A percentile compares a stretch with the other conserved stretches of the same genome.
phyloP scores from a whole-genome alignment of 2,329 filamentous ascomycete genomes.

The Alternaria panax region DNA sequence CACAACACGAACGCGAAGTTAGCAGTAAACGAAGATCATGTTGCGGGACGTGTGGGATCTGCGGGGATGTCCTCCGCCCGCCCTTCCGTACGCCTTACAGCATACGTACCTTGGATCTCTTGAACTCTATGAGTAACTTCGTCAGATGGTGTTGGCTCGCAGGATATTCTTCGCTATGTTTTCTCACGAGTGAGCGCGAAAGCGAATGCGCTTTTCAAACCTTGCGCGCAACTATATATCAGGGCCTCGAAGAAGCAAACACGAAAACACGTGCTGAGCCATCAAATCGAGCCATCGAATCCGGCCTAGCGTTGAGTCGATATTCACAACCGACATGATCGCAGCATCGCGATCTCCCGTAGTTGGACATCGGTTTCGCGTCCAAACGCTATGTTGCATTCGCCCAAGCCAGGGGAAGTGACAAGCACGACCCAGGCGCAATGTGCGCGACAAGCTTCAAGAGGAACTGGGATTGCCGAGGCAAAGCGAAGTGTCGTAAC shows the following conservation, averaged over 20 bases:
- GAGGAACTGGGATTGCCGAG: slow-evolving; percentile 3
- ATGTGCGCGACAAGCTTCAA: background rate
- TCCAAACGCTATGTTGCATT: background rate
- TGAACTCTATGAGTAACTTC: background rate
- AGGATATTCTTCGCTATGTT: background rate
- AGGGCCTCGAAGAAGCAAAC: background rate
- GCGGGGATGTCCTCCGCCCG: background rate
- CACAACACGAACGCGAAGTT: background rate
- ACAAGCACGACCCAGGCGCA: background rate
- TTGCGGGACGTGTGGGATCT: background rate
- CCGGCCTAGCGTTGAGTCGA: background rate
- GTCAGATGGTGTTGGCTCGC: background rate
- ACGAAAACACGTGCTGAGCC: background rate
- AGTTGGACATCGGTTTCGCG: background rate
- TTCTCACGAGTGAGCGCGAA: background rate
- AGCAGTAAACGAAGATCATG: background rate
- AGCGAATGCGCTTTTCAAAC: background rate
- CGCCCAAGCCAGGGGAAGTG: background rate
- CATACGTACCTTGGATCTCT: background rate
- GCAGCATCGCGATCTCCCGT: background rate
- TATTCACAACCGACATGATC: background rate
- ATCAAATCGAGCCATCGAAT: background rate
- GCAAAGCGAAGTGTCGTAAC: slow-evolving; percentile 7
- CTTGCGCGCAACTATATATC: background rate
- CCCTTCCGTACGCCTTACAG: background rate